Evolutionary conservation across 129 eudicot genomes (phyloP).

Genomic region (Glebionis coronaria): DNA sequence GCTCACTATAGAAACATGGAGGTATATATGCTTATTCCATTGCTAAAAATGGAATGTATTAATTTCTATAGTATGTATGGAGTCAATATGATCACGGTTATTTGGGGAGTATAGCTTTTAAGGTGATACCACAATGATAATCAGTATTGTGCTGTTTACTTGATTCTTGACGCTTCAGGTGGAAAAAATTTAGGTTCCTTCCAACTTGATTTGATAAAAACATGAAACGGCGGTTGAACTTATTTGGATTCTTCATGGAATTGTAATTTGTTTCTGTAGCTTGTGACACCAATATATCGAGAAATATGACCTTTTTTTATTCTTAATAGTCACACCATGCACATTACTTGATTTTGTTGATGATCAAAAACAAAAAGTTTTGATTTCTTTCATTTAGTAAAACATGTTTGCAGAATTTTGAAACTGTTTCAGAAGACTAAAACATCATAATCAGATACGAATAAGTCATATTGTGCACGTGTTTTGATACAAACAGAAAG

Average conservation of each 20-base stretch:
- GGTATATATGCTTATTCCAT: not conserved
- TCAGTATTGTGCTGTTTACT: not conserved
- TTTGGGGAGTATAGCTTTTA: too few relatives aligned
- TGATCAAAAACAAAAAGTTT: not conserved
- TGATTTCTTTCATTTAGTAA: not conserved
- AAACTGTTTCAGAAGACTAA: not conserved
- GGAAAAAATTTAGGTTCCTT: not conserved
- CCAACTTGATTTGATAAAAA: not conserved
- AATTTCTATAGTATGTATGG: not conserved
- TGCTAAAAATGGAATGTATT: not conserved
- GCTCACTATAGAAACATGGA: slow-evolving; percentile 60
- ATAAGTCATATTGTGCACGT: too few relatives aligned
- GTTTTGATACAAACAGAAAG: too few relatives aligned
- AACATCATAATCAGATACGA: too few relatives aligned
- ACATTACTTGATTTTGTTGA: not conserved
- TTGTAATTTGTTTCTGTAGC: not conserved
- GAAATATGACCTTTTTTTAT: not conserved
- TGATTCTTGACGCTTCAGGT: not conserved
- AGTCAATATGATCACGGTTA: too few relatives aligned
- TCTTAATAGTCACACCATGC: not conserved
- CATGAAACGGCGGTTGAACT: not conserved
- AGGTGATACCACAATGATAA: too few relatives aligned
- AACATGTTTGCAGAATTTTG: not conserved
- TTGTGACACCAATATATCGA: not conserved
- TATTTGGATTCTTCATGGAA: not conserved